Evolutionary conservation across 192 early-diverging fungal genomes (phyloP).

Genomic region (Rhizoclosmatium sp.): DNA sequence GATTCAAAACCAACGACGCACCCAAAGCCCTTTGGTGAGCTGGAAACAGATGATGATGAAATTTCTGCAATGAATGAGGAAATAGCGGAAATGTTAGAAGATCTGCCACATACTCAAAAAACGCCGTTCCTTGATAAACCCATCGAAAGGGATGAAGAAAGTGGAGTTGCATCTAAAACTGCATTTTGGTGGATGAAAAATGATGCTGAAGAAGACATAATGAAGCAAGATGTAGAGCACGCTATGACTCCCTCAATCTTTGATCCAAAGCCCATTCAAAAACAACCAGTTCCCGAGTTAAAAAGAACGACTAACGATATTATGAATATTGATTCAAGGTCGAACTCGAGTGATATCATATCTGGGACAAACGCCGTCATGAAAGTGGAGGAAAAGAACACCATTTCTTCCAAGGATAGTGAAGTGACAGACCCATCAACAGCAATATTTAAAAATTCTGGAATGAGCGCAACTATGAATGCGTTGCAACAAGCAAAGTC

Average conservation of each 20-base stretch:
- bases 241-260: not conserved
- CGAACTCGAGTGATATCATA: not conserved
- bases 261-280: not conserved
- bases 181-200: conserved; percentile 33
- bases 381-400: too few species aligned
- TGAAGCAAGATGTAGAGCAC: not conserved
- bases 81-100: conserved; percentile 36
- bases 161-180: not conserved
- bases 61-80: conserved; percentile 30
- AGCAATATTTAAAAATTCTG: not conserved
- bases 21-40: not conserved
- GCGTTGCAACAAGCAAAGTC: conserved; percentile 9
- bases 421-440: not conserved
- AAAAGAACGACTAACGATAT: too few species aligned
- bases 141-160: conserved; percentile 33
- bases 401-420: too few species aligned
- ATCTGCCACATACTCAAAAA: conserved; percentile 10
- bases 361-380: too few species aligned
- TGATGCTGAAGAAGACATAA: not conserved
- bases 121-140: not conserved
- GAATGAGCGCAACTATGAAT: conserved; percentile 4
- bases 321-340: too few species aligned
- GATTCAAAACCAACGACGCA: not conserved
- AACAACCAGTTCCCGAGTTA: not conserved
- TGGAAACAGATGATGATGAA: conserved; percentile 24